Conservation (phyloP, 148 eudicot genomes). For the Rhododendron williamsianum region DNA sequence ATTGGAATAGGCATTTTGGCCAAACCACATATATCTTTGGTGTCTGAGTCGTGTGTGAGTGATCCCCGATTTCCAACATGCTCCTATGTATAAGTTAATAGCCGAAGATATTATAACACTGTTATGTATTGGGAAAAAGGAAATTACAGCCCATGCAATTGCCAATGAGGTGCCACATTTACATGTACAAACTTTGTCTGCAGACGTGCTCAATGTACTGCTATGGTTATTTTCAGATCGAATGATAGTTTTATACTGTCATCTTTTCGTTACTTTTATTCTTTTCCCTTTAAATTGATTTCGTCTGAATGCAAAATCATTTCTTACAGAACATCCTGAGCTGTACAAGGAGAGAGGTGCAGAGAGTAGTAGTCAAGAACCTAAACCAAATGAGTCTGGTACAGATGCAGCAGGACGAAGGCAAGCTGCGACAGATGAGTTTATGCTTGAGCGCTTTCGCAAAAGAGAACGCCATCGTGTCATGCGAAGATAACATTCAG, state of each 20-base stretch:
- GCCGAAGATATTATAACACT: background rate
- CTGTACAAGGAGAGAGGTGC: conserved; percentile 55
- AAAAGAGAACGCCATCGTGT: conserved; percentile 90
- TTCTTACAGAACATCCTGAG: conserved; percentile 76
- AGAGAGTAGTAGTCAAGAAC: conserved; percentile 42
- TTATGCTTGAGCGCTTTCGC: conserved; percentile 91
- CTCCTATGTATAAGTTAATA: background rate
- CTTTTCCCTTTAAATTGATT: background rate
- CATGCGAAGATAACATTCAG: conserved; percentile 57
- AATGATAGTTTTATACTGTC: background rate
- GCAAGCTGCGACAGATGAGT: conserved; percentile 86
- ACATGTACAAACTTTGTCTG: background rate
- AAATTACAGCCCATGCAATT: background rate
- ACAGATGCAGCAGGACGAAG: conserved; percentile 56
- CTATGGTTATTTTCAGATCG: background rate
- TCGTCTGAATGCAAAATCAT: background rate
- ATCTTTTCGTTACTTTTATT: background rate
- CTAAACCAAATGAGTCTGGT: conserved; percentile 43
- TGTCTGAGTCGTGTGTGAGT: background rate
- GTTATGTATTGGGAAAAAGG: background rate
- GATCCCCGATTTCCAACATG: background rate
- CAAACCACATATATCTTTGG: background rate
- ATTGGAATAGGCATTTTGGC: background rate
- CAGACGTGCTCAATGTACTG: background rate
- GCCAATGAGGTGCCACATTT: background rate